phyloP scores from a whole-genome alignment of 1,139 yeast species.

The Yamadazyma atlantica region DNA sequence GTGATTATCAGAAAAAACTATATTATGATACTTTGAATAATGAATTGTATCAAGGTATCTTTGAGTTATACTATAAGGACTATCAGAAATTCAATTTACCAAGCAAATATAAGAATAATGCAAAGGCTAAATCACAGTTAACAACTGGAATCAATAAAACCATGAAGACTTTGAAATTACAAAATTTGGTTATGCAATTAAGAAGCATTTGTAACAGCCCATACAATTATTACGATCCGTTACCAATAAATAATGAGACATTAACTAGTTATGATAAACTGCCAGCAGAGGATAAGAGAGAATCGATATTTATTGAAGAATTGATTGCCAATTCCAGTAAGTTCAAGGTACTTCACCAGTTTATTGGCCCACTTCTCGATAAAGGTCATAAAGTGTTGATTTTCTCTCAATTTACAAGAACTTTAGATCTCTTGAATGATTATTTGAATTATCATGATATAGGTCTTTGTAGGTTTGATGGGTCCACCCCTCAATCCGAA shows the following conservation, averaged over 20 bases:
- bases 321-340: slow-evolving; percentile 63
- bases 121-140: slow-evolving; percentile 8
- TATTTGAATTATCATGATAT: slow-evolving; percentile 48
- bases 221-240: slow-evolving; percentile 79
- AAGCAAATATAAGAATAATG: slow-evolving; percentile 5
- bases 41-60: slow-evolving; percentile 38
- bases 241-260: slow-evolving; percentile 31
- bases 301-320: slow-evolving; percentile 26
- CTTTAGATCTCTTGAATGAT: slow-evolving; percentile 74
- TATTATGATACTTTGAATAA: slow-evolving; percentile 60
- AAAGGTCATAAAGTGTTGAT: slow-evolving; percentile 67
- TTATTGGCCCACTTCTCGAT: slow-evolving; percentile 50
- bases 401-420: slow-evolving; percentile 80
- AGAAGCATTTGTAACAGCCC: slow-evolving; percentile 86
- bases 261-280: slow-evolving; percentile 20
- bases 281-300: slow-evolving; percentile 17
- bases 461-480: slow-evolving; percentile 69
- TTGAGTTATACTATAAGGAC: slow-evolving; percentile 15
- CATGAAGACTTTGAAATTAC: slow-evolving; percentile 35
- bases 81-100: slow-evolving; percentile 18
- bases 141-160: slow-evolving; percentile 17
- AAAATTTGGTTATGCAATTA: slow-evolving; percentile 76
- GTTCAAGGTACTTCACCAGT: slow-evolving; percentile 63
- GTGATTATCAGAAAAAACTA: slow-evolving; percentile 60
- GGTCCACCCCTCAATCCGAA: slow-evolving; percentile 62